phyloP scores from a whole-genome alignment of 805 yeast genomes.

The Spencermartinsiella europaea region DNA sequence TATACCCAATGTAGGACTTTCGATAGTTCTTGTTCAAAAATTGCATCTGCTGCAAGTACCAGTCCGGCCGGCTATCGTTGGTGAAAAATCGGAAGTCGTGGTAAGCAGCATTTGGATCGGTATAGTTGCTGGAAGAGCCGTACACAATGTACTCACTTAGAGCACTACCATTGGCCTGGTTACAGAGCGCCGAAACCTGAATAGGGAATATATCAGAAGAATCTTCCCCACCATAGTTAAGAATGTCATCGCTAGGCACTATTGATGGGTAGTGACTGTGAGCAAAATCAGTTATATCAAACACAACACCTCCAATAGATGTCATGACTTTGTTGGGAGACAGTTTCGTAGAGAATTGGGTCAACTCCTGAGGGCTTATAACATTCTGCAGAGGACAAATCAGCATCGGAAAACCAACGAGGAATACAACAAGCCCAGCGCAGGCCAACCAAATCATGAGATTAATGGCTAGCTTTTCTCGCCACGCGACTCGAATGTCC shows the following conservation, averaged over 20 bases:
- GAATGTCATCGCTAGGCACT: slow-evolving; percentile 31
- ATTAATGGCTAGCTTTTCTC: slow-evolving; percentile 40
- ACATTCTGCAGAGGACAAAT: slow-evolving; percentile 39
- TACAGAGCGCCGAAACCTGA: slow-evolving; percentile 37
- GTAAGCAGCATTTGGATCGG: slow-evolving; percentile 36
- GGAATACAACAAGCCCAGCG: slow-evolving; percentile 28
- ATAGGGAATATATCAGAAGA: slow-evolving; percentile 35
- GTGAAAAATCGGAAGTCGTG: slow-evolving; percentile 38
- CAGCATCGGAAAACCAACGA: slow-evolving; percentile 37
- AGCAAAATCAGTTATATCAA: slow-evolving; percentile 36
- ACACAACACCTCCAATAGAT: slow-evolving; percentile 37
- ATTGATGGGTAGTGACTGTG: slow-evolving; percentile 36
- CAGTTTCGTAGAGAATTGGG: slow-evolving; percentile 25
- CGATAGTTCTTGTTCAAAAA: slow-evolving; percentile 32
- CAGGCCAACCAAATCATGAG: slow-evolving; percentile 38
- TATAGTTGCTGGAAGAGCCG: slow-evolving; percentile 29
- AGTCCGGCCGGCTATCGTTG: slow-evolving; percentile 38
- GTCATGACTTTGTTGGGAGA: slow-evolving; percentile 32
- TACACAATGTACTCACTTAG: slow-evolving; percentile 26
- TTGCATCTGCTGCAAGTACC: slow-evolving; percentile 37
- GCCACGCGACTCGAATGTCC: slow-evolving; percentile 38
- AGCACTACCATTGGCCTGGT: slow-evolving; percentile 29
- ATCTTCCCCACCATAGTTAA: slow-evolving; percentile 36
- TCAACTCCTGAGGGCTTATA: slow-evolving; percentile 30
- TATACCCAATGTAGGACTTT: slow-evolving; percentile 35